Evolutionary conservation across 371 early-diverging fungal species (phyloP).

Genomic region (Mycotypha africana): DNA sequence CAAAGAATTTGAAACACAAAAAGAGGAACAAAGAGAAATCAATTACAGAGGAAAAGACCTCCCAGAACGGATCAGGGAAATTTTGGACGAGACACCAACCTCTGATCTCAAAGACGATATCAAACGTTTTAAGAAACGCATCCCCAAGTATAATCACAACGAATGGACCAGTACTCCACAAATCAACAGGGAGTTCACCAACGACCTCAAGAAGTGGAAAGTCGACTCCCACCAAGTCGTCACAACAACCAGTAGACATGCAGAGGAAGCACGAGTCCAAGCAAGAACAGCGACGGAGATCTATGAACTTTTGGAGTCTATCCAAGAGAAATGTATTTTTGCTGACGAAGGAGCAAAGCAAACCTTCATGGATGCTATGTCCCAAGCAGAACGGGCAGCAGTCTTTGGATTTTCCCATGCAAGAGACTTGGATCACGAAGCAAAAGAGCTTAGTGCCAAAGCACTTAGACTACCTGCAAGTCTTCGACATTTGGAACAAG

Average conservation of each 20-base stretch:
- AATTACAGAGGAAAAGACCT: too few relatives aligned
- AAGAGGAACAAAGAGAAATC: too few relatives aligned
- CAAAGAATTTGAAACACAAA: too few relatives aligned
- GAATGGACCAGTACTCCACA: not conserved
- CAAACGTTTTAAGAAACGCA: not conserved
- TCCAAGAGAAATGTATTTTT: not conserved
- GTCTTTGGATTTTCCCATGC: constrained; percentile 1
- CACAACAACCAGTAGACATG: not conserved
- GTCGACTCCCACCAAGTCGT: not conserved
- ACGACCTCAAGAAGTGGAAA: constrained; percentile 1
- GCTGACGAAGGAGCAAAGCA: not conserved
- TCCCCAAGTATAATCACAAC: not conserved
- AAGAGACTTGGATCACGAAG: constrained; percentile 3
- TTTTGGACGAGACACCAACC: too few relatives aligned
- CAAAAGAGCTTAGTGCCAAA: not conserved
- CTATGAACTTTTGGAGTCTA: not conserved
- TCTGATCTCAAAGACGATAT: too few relatives aligned
- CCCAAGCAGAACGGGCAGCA: not conserved
- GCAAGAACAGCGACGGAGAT: constrained; percentile 5
- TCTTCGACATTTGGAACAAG: constrained; percentile 3
- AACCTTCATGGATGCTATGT: not conserved
- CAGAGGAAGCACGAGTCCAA: not conserved
- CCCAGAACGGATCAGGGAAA: too few relatives aligned
- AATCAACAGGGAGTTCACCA: not conserved
- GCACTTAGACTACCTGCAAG: constrained; percentile 5